Evolutionary conservation across 495 filamentous ascomycete species (phyloP).

Genomic region (Aspergillus mulundensis): DNA sequence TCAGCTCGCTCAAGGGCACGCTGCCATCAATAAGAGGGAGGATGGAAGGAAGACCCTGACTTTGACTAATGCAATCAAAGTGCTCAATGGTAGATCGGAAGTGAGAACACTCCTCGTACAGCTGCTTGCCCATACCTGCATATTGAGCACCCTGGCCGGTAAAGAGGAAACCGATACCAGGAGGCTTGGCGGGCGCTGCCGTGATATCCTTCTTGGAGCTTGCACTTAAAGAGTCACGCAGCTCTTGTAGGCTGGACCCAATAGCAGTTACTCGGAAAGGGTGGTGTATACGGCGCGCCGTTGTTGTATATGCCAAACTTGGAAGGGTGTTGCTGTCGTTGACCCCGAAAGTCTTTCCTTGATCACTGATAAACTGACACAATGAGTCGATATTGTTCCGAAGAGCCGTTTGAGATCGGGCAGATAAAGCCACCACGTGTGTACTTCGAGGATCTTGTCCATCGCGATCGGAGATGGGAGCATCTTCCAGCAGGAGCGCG

Average conservation of each 20-base stretch:
- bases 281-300: constrained; percentile 80
- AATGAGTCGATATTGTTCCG: constrained; percentile 52
- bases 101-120: constrained; percentile 60
- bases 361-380: constrained; percentile 46
- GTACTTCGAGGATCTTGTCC: constrained; percentile 51
- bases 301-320: constrained; percentile 71
- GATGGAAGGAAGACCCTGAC: constrained; percentile 67
- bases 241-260: constrained; percentile 37
- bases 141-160: constrained; percentile 56
- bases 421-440: constrained; percentile 50
- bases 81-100: constrained; percentile 70
- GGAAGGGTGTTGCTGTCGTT: constrained; percentile 32
- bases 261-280: constrained; percentile 63
- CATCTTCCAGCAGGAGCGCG: constrained; percentile 53
- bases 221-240: constrained; percentile 25
- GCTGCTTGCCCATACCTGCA: constrained; percentile 64
- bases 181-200: constrained; percentile 39
- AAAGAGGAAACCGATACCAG: constrained; percentile 50
- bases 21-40: constrained; percentile 56
- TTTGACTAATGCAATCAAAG: constrained; percentile 61
- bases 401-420: constrained; percentile 49
- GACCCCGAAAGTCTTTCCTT: constrained; percentile 39
- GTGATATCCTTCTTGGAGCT: constrained; percentile 25
- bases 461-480: constrained; percentile 32
- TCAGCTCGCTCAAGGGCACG: constrained; percentile 48